A percentile compares a stretch with the other conserved stretches of the same genome.
Evolutionary conservation across 352 stramenopile species (phyloP).

Genomic region (Phytophthora vignae): DNA sequence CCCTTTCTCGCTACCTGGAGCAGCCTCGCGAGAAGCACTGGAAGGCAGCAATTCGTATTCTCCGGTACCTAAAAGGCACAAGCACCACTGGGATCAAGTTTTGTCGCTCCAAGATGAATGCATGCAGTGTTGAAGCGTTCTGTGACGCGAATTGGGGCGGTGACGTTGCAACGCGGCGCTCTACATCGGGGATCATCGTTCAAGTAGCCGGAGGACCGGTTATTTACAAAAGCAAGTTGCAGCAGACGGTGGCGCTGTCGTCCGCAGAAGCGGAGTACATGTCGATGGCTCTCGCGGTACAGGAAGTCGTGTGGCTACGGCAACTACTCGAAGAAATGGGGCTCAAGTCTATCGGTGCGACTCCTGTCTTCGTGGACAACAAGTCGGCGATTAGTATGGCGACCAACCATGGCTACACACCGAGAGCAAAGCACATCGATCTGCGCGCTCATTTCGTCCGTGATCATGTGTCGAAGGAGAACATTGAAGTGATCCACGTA

Average conservation of each 20-base stretch:
- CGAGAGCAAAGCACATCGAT: not conserved
- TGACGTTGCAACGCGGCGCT: no score
- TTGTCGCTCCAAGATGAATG: no score
- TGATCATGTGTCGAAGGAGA: not conserved
- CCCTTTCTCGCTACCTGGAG: not conserved
- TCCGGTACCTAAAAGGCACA: not conserved
- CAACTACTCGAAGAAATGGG: not conserved
- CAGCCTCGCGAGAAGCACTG: not conserved
- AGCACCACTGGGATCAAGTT: no score
- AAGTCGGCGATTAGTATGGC: not conserved
- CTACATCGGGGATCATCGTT: no score
- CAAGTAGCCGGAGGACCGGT: no score
- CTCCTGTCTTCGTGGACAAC: slow-evolving; percentile 10
- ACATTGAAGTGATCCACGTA: not conserved
- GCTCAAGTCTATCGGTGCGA: not conserved
- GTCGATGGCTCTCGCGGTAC: not conserved
- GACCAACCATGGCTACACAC: not conserved
- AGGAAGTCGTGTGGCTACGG: not conserved
- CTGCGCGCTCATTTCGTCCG: not conserved
- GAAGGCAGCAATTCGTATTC: not conserved
- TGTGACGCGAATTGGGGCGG: not conserved
- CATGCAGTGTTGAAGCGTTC: slow-evolving; percentile 5
- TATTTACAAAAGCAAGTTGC: no score
- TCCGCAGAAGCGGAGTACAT: not conserved
- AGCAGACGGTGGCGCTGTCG: not conserved